Percentiles rank a stretch among this genome's conserved stretches.
phyloP scores from a whole-genome alignment of 768 basidiomycete genomes.

The Boletellus sp. region DNA sequence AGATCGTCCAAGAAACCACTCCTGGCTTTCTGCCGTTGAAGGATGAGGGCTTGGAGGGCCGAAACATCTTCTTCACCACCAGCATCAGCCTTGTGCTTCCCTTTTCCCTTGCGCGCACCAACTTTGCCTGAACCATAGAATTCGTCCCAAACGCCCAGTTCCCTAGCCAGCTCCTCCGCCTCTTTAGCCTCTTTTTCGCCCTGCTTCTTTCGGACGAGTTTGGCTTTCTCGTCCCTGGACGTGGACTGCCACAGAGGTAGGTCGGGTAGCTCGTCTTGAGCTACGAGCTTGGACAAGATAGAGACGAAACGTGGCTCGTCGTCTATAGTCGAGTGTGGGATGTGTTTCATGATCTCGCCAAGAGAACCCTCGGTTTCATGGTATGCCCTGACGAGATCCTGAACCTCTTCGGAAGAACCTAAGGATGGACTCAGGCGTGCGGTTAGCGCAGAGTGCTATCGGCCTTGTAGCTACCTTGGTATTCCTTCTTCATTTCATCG shows the following conservation, averaged over 20 bases:
- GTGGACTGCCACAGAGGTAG: conserved; percentile 64
- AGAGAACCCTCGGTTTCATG: conserved; percentile 67
- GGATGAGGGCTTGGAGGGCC: conserved; percentile 74
- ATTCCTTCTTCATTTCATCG: conserved; percentile 91
- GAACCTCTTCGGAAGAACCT: conserved; percentile 85
- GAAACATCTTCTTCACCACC: conserved; percentile 61
- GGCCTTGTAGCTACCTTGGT: conserved; percentile 59
- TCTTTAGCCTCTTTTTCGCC: conserved; percentile 78
- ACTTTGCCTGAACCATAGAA: conserved; percentile 79
- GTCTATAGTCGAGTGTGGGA: conserved; percentile 79
- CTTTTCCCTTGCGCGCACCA: conserved; percentile 53
- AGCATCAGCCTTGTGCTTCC: conserved; percentile 43
- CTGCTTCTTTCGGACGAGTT: conserved; percentile 67
- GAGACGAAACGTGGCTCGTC: conserved; percentile 85
- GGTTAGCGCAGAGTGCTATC: not conserved
- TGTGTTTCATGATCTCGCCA: conserved; percentile 74
- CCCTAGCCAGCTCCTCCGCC: conserved; percentile 79
- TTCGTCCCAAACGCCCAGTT: conserved; percentile 92
- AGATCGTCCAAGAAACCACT: conserved; percentile 72
- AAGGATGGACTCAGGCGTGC: conserved; percentile 4
- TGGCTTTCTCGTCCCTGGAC: conserved; percentile 77
- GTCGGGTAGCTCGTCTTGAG: conserved; percentile 51
- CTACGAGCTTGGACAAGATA: conserved; percentile 64
- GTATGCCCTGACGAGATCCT: conserved; percentile 78
- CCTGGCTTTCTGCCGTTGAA: conserved; percentile 68